phyloP scores from a whole-genome alignment of 352 stramenopile genomes.

The Phytophthora tentaculata region DNA sequence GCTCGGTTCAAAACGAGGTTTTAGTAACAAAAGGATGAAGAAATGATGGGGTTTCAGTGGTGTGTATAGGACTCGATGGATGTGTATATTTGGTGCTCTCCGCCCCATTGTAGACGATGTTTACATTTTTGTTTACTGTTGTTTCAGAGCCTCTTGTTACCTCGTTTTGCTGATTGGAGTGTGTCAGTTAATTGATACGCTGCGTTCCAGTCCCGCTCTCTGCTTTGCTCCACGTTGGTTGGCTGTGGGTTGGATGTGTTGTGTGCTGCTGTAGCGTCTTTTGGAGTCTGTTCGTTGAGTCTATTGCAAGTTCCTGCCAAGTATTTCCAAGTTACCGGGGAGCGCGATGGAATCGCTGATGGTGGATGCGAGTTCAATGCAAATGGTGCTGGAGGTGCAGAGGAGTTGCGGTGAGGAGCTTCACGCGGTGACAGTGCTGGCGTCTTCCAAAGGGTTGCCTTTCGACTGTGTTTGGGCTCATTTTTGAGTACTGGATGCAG shows the following conservation, averaged over 20 bases:
- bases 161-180: constrained; percentile 22
- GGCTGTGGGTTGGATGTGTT: no score
- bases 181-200: no score
- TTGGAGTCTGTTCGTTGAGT: constrained; percentile 6
- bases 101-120: no score
- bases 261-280: constrained; percentile 6
- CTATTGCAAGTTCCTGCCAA: constrained; percentile 21
- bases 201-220: no score
- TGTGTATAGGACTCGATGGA: no score
- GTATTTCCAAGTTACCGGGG: constrained; percentile 23
- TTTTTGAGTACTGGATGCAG: constrained; percentile 23
- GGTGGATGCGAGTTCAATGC: constrained; percentile 19
- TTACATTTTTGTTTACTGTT: constrained; percentile 21
- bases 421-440: constrained; percentile 10
- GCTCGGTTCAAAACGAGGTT: no score
- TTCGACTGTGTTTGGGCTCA: constrained; percentile 38
- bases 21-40: no score
- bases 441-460: constrained; percentile 38
- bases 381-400: constrained; percentile 31
- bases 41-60: no score
- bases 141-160: constrained; percentile 23
- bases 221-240: no score
- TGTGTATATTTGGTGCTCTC: no score
- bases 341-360: constrained; percentile 24
- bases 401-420: constrained; percentile 1